phyloP scores from a whole-genome alignment of 768 basidiomycete genomes.

The Naganishia randhawae region DNA sequence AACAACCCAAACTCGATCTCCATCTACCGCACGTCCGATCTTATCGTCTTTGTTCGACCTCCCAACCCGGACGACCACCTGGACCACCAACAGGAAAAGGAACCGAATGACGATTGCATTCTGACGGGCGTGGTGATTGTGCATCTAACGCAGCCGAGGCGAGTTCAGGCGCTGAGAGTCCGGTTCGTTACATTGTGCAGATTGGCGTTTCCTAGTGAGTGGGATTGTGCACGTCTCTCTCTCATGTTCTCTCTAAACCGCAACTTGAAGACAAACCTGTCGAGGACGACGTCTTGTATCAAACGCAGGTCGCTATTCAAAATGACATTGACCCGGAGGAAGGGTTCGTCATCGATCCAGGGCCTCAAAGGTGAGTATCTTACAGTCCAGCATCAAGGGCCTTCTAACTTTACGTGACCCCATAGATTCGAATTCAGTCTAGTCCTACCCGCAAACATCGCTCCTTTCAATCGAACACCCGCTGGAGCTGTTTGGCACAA shows the following conservation, averaged over 20 bases:
- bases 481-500: constrained; percentile 27
- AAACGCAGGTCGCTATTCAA: constrained; percentile 21
- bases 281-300: constrained; percentile 28
- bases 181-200: constrained; percentile 22
- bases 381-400: background rate
- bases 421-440: constrained; percentile 32
- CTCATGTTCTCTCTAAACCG: too few species aligned
- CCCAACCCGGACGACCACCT: background rate
- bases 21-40: constrained; percentile 31
- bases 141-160: constrained; percentile 27
- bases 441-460: constrained; percentile 27
- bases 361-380: constrained; percentile 24
- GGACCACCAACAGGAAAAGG: background rate
- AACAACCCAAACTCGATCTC: constrained; percentile 28
- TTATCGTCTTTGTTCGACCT: constrained; percentile 26
- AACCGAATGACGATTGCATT: constrained; percentile 26
- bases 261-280: background rate
- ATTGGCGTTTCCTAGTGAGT: constrained; percentile 28
- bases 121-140: constrained; percentile 30
- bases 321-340: background rate
- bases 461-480: constrained; percentile 29
- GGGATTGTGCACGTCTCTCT: background rate
- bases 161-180: constrained; percentile 18
- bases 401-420: background rate
- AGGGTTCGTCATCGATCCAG: constrained; percentile 27